Evolutionary conservation across 2,329 filamentous ascomycete species (phyloP), one percentile per base, ranked within the genome.

Genomic region (Xylariaceae sp.): DNA sequence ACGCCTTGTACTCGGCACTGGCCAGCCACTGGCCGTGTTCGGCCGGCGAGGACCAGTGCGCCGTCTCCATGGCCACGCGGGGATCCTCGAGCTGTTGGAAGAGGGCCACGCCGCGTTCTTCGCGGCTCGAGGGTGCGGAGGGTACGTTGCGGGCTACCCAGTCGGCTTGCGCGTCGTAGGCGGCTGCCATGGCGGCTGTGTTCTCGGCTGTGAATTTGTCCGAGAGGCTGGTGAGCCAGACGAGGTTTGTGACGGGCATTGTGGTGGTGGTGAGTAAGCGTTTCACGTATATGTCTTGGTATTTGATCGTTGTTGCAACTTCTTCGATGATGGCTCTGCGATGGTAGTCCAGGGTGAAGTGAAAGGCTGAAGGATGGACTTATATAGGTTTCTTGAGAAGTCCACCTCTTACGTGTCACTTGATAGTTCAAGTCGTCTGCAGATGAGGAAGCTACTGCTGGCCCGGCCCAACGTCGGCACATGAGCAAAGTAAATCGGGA

Each of bases 11-110:
- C 37, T 75, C 75, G 2, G 70, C 63, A 54, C 74, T 77, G 50
- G 70, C 68, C 53, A 80, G 74, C 78, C 80, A 82, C 53, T 73
- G 63, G 51, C 60, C 62, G 59, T 81, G 78, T 4, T 73, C 73
- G 11, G 71, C 73, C 17, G 73, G 71, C 0, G 74, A 77, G 57
- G 74, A 71, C 79, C 79, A 81, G 9, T 74, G 72, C 15, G 78
- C 75, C 3, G 75, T 76, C 62, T 81, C 71, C 63, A 81, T 69
- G n/a, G 77, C 60, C 34, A 68, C 66, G 2, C 72, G 67, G 9
- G 73, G 72, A 56, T 77, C 70, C 50, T 75, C 72, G 58, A 72
- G 51, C 63, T 76, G 73, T 47, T 71, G 67, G 60, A 74, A 72
- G 39, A 75, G 61, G 44, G 65, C 69, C 2, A 69, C 68, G 23